Evolutionary conservation across 257 asterid genomes (phyloP), one percentile per base, ranked within the genome.

Genomic region (Fraxinus cuspidata): DNA sequence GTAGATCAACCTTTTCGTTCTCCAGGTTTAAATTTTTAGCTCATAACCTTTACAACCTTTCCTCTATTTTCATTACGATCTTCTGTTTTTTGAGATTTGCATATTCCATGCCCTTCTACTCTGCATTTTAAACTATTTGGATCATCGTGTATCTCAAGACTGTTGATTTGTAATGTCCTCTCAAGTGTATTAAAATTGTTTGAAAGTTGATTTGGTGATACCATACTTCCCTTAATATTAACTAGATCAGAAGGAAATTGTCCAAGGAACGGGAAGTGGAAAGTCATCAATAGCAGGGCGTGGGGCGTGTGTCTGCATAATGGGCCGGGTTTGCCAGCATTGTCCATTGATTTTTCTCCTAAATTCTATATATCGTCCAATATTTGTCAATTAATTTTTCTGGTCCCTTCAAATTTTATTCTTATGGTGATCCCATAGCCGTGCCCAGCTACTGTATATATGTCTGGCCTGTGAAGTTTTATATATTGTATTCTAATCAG

Each of bases 21-120:
- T 60, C 78, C 93, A 93, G 97, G 98, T 92, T 80, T 83, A 66
- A 72, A 80, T 79, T 60, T 53, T 11, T 15, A 70, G 47, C 64
- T 74, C 76, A 73, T 60, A 66, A 60, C 28, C 60, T 71, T 0
- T 69, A 64, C 53, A 64, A 73, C 25, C 23, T 16, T 31, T 63
- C 31, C 18, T 3, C 16, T 63, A 63, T 63, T 11, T 63, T 60
- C 68, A 60, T 21, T 12, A 4, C 0, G 35, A 63, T 63, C 31
- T 63, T 10, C 18, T 23, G 69, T 27, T 31, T 16, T 16, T 11
- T 72, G 35, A 47, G 32, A 49, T 72, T 72, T 72, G 67, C 35
- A 25, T 72, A 15, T 72, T 32, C 44, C 32, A 60, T 9, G 6
- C 34, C 32, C 69, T 23, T 63, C 31, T 27, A 63, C 18, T 63